These are phyloP conservation scores for Nakazawaea ernobii DNA, from an alignment of 805 yeast species.

Conservation along the genomic window DNA sequence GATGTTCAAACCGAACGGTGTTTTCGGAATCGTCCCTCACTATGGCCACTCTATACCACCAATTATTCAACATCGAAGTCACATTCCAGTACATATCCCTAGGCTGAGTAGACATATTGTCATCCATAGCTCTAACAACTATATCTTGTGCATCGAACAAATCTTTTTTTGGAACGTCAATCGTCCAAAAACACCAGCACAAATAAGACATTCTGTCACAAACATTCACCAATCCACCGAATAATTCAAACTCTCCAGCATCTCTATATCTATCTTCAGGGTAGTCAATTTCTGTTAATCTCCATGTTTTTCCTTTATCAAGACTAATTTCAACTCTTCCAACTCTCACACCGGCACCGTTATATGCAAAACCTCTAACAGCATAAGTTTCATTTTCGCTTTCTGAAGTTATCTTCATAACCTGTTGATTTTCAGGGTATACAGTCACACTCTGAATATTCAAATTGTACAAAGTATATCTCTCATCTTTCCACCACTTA, in stretches of 20 bases:
- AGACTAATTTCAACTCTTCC: conserved; percentile 29
- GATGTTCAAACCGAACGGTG: conserved; percentile 21
- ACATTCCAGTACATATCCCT: conserved; percentile 33
- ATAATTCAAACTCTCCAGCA: conserved; percentile 24
- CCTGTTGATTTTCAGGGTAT: conserved; percentile 24
- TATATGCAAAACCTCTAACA: conserved; percentile 29
- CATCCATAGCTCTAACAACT: conserved; percentile 30
- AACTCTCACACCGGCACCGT: conserved; percentile 29
- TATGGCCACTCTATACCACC: conserved; percentile 31
- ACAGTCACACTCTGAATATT: conserved; percentile 28
- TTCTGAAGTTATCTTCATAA: conserved; percentile 10
- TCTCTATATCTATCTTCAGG: conserved; percentile 28
- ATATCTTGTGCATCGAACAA: conserved; percentile 22
- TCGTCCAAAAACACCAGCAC: conserved; percentile 31
- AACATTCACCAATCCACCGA: conserved; percentile 28
- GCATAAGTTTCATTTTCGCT: conserved; percentile 15
- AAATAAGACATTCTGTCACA: conserved; percentile 26
- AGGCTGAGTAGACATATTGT: conserved; percentile 28
- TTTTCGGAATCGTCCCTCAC: conserved; percentile 10
- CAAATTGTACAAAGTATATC: conserved; percentile 29
- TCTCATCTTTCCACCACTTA: conserved; percentile 31
- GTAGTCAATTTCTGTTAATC: conserved; percentile 22
- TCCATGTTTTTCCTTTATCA: conserved; percentile 27
- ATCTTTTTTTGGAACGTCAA: conserved; percentile 18
- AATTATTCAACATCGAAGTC: conserved; percentile 29